Percentiles rank a stretch among this genome's conserved stretches.
These are phyloP conservation scores for Arachnomyces sp. DNA, from an alignment of 2,329 filamentous ascomycete genomes.

Conservation along the genomic window DNA sequence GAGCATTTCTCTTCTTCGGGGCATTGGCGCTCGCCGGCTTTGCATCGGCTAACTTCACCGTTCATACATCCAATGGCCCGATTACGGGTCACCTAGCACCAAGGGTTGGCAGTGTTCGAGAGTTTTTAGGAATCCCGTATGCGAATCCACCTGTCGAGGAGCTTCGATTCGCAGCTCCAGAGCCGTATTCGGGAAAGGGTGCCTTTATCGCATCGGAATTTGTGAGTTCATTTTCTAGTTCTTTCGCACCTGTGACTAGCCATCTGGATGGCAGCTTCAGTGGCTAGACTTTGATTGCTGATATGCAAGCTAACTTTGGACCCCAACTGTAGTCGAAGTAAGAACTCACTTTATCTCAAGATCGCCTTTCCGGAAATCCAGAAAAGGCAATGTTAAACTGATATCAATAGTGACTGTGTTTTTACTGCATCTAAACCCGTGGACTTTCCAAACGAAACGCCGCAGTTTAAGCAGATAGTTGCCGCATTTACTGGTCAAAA, in stretches of 20 bases:
- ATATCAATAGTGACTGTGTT: constrained; percentile 17
- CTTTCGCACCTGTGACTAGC: too few species aligned
- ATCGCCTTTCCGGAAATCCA: too few species aligned
- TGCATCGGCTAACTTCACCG: constrained; percentile 1
- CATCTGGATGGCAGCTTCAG: too few species aligned
- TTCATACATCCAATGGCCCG: constrained; percentile 18
- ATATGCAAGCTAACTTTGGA: not conserved
- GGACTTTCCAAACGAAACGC: constrained; percentile 16
- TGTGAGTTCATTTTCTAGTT: constrained; percentile 6
- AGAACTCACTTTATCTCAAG: too few species aligned
- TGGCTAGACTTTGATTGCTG: not conserved
- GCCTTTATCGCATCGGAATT: constrained; percentile 11
- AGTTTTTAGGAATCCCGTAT: constrained; percentile 24
- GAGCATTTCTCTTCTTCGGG: not conserved
- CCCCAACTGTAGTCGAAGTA: too few species aligned
- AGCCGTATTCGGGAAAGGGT: constrained; percentile 9
- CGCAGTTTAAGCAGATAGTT: constrained; percentile 15
- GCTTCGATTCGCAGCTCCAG: constrained; percentile 20
- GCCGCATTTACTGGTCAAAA: constrained; percentile 29
- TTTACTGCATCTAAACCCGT: constrained; percentile 13
- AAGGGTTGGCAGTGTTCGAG: constrained; percentile 12
- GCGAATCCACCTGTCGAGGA: constrained; percentile 19
- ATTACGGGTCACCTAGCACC: constrained; percentile 16
- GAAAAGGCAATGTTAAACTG: not conserved
- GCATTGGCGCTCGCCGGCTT: not conserved